Base-by-base conservation (phyloP, 176 grass and related monocot species). In the Paspalum vaginatum region DNA sequence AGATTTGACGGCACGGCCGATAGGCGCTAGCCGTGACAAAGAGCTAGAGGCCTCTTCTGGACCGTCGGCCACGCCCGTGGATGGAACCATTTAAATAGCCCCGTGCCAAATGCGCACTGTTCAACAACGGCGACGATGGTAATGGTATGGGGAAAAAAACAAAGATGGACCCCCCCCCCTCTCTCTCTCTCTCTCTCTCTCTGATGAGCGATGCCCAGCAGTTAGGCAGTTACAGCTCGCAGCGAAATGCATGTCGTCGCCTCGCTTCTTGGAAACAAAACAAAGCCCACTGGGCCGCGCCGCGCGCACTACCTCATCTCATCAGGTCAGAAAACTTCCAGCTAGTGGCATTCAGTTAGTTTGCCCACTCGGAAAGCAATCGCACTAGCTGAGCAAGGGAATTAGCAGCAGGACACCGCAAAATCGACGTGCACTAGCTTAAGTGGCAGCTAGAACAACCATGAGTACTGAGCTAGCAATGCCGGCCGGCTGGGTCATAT, bases 261-360 rank as follows among this genome's bases (percentile, higher is more conserved):
- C 75, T 50, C 47, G n/a, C n/a, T 65, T 71, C 47, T 48, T 27
- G 56, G 57, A n/a, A 55, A 72, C 39, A n/a, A 65, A 58, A n/a
- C 3, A 32, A 32, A 68, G 86, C 86, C 74, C 67, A 48, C 49
- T 78, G 58, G 86, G 41, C 76, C 76, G 61, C 48, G 32, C 72
- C 48, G 0, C 3, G 48, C 53, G 32, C 72, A 77, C 72, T 68
- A 77, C 72, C 21, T 14, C 20, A 9, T 17, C 4, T 2, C 11
- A n/a, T n/a, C n/a, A n/a, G n/a, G n/a, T n/a, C n/a, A n/a, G n/a
- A n/a, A n/a, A n/a, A n/a, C n/a, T n/a, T n/a, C n/a, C n/a, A 32
- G n/a, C n/a, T n/a, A n/a, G n/a, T n/a, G n/a, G n/a, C n/a, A n/a
- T n/a, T n/a, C n/a, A n/a, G n/a, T n/a, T n/a, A n/a, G n/a, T n/a